A percentile compares a stretch with the other conserved stretches of the same genome.
These are phyloP conservation scores for Hypoxylon sp. DNA, from an alignment of 2,329 filamentous ascomycete genomes.

Conservation along the genomic window DNA sequence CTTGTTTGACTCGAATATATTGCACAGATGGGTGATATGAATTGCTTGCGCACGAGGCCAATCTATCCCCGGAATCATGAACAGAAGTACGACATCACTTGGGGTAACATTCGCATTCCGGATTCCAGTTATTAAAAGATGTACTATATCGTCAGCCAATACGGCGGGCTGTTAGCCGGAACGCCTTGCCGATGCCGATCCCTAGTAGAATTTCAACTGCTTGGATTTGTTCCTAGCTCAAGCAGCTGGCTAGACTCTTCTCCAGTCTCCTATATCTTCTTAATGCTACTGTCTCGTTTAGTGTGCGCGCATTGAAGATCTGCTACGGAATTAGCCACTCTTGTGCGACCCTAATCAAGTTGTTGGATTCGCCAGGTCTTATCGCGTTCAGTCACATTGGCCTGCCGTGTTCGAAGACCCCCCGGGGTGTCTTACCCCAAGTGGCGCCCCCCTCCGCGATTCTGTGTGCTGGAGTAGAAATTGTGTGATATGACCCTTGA, in stretches of 20 bases:
- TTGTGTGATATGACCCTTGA: constrained; percentile 32
- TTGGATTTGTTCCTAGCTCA: neutral
- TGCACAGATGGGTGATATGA: constrained; percentile 21
- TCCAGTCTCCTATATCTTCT: constrained; percentile 8
- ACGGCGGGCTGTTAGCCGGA: constrained; percentile 11
- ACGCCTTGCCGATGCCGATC: constrained; percentile 34
- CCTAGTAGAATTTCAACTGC: constrained; percentile 13
- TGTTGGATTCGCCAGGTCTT: constrained; percentile 34
- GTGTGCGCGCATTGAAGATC: constrained; percentile 21
- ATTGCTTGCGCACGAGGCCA: constrained; percentile 5
- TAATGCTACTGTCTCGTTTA: constrained; percentile 11
- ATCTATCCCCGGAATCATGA: constrained; percentile 11
- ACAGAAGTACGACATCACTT: constrained; percentile 38
- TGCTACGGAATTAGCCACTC: constrained; percentile 23
- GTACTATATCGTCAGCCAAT: constrained; percentile 5
- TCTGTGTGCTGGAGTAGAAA: constrained; percentile 16
- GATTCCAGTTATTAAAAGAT: constrained; percentile 11
- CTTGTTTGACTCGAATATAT: constrained; percentile 20
- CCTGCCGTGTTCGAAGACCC: constrained; percentile 7
- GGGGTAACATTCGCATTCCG: constrained; percentile 33
- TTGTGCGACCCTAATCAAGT: constrained; percentile 20
- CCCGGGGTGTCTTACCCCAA: constrained; percentile 30
- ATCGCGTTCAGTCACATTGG: constrained; percentile 28
- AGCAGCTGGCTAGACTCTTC: neutral
- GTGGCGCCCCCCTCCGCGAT: constrained; percentile 19